Conservation (phyloP, 2,329 filamentous ascomycete species). For the Arachnopeziza araneosa region DNA sequence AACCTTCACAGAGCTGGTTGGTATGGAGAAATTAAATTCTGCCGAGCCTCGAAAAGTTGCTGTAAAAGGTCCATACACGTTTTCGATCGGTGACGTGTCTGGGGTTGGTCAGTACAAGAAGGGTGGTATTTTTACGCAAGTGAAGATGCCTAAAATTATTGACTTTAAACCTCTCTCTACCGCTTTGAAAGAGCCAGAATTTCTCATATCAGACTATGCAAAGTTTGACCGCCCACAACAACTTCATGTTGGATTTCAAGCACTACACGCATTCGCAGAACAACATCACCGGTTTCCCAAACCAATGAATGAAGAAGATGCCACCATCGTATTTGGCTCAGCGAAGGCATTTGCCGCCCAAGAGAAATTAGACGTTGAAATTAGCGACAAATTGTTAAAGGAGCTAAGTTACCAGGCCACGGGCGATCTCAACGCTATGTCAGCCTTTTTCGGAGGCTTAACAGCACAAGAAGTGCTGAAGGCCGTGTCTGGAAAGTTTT, state of each 20-base stretch:
- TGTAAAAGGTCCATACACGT: slow-evolving; percentile 94
- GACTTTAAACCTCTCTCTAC: slow-evolving; percentile 78
- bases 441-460: slow-evolving; percentile 90
- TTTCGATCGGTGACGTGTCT: slow-evolving; percentile 91
- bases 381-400: slow-evolving; percentile 87
- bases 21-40: slow-evolving; percentile 83
- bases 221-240: slow-evolving; percentile 95
- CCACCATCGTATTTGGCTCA: slow-evolving; percentile 67
- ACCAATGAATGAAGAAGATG: slow-evolving; percentile 81
- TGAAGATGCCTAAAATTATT: slow-evolving; percentile 96
- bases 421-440: slow-evolving; percentile 87
- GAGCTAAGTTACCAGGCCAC: slow-evolving; percentile 92
- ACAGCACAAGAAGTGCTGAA: slow-evolving; percentile 94
- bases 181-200: slow-evolving; percentile 80
- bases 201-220: slow-evolving; percentile 90
- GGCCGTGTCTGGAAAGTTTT: slow-evolving; percentile 95
- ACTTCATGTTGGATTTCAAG: slow-evolving; percentile 87
- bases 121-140: slow-evolving; percentile 87
- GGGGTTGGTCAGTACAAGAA: slow-evolving; percentile 80
- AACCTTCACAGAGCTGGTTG: slow-evolving; percentile 87
- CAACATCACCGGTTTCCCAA: slow-evolving; percentile 69
- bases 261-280: slow-evolving; percentile 79
- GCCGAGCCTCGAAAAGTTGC: slow-evolving; percentile 82
- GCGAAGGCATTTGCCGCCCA: slow-evolving; percentile 69
- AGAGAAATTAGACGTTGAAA: slow-evolving; percentile 72